Evolutionary conservation across 129 eudicot species (phyloP), one percentile per base, ranked within the genome.

Genomic region (Logfia minima): DNA sequence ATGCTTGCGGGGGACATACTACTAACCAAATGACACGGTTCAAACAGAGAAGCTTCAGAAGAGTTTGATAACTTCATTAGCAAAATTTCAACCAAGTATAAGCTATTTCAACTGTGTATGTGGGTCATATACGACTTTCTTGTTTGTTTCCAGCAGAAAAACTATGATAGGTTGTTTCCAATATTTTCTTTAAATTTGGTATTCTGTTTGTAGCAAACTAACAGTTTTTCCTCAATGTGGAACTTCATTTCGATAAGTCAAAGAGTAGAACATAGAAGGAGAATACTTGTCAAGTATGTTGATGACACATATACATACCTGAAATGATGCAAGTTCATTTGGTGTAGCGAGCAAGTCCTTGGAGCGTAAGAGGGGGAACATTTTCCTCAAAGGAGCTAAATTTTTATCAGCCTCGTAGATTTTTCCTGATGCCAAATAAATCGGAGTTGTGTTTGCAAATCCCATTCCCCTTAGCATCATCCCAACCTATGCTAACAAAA

Each of bases 381-480:
- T 85, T 81, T 88, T 76, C 72, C 75, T 77, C 26, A 92, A 86
- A 71, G 98, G 96, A 62, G 90, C 92, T 79, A 90, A 58, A 70
- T 92, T 69, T 90, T 75, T 88, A 56, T 86, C 92, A 72, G 90
- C 90, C 77, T 83, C 80, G 68, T 92, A 92, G 14, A 92, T 82
- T 74, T 88, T 86, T 11, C 92, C 96, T 1, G 98, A 86, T 59
- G 98, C 98, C 83, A 92, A 77, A 84, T 90, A 92, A 13, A 92
- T 92, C 51, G 91, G 75, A 61, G 98, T 92, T 71, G 80, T 78
- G 75, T 87, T 92, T 64, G 87, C 34, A 85, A 92, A 92, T 82
- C 96, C 98, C 98, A 92, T 92, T 64, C 96, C 98, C 85, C 96
- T 88, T 35, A 92, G 86, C 98, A 92, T 88, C 96, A 92, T 88